phyloP scores from a whole-genome alignment of 2,329 filamentous ascomycete genomes.

The Phialocephala subalpina region DNA sequence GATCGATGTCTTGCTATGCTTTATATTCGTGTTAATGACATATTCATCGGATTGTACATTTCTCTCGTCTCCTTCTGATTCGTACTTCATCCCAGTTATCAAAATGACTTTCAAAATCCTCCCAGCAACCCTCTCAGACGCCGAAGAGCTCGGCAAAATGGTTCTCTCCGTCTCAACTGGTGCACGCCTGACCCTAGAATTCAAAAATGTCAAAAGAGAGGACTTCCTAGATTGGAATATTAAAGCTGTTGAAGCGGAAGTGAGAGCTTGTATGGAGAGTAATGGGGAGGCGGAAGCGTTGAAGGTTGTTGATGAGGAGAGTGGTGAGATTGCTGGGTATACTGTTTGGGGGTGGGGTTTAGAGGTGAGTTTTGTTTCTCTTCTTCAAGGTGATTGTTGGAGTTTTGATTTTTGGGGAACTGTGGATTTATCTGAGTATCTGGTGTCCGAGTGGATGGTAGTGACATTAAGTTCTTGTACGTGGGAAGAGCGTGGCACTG shows the following conservation, averaged over 20 bases:
- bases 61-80: no score
- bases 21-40: no score
- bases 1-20: no score
- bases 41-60: no score
- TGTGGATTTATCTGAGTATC: no score
- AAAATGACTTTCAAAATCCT: not conserved
- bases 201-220: not conserved
- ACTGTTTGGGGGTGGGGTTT: constrained; percentile 9
- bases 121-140: not conserved
- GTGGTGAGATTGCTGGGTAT: constrained; percentile 14
- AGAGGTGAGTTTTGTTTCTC: constrained; percentile 3
- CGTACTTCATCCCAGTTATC: not conserved
- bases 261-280: not conserved
- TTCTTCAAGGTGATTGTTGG: not conserved
- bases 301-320: constrained; percentile 15
- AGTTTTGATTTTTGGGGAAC: not conserved
- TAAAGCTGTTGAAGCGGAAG: not conserved
- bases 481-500: no score
- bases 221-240: not conserved
- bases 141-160: not conserved
- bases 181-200: not conserved
- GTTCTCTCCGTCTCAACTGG: not conserved
- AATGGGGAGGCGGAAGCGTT: not conserved
- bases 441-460: no score
- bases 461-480: no score